These are phyloP conservation scores for Botrytis hyacinthi DNA, from an alignment of 2,329 filamentous ascomycete genomes.

Conservation along the genomic window DNA sequence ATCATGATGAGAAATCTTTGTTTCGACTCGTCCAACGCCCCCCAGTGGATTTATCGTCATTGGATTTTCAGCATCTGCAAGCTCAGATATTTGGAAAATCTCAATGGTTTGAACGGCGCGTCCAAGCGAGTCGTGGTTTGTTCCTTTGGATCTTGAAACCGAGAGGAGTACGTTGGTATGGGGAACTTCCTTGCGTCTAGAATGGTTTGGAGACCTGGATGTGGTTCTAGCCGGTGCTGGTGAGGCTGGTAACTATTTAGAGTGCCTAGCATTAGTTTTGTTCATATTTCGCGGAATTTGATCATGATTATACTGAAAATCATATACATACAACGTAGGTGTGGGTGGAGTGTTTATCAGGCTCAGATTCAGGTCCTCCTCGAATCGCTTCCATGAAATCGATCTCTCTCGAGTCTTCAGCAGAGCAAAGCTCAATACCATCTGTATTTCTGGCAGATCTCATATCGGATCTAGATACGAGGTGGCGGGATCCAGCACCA, in stretches of 20 bases:
- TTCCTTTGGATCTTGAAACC: background rate
- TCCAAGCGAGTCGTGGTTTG: background rate
- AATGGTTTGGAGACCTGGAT: background rate
- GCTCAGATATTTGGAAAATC: background rate
- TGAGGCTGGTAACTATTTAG: background rate
- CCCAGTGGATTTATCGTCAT: slow-evolving; percentile 3
- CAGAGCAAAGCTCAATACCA: background rate
- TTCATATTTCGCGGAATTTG: no score
- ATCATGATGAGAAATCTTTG: slow-evolving; percentile 11
- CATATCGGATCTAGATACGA: background rate
- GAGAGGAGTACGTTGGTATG: background rate
- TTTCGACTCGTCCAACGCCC: background rate
- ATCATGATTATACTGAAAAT: background rate
- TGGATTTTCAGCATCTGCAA: background rate
- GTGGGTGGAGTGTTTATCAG: background rate
- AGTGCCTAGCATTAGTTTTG: background rate
- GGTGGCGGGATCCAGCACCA: slow-evolving; percentile 2
- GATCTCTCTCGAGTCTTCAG: slow-evolving; percentile 9
- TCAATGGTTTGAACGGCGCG: background rate
- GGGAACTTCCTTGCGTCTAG: background rate
- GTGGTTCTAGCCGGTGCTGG: background rate
- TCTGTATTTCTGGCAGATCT: background rate
- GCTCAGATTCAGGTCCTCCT: background rate
- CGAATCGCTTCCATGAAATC: slow-evolving; percentile 9
- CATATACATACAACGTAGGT: background rate